Evolutionary conservation across 345 rosid genomes (phyloP), one percentile per base, ranked within the genome.

Genomic region (Pistacia vera): DNA sequence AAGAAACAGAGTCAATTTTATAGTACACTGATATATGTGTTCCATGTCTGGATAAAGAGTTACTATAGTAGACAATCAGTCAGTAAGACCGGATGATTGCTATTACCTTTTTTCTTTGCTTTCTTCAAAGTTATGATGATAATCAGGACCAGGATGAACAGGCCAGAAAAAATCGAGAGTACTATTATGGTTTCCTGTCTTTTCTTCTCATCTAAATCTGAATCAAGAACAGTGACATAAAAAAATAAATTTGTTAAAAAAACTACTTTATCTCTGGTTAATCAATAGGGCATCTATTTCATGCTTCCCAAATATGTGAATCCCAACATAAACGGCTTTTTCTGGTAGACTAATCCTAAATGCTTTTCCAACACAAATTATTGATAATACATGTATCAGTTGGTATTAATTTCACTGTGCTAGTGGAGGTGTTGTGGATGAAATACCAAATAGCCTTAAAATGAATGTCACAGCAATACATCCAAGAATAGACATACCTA

Each of bases 401-500:
- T 12, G 56, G 17, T 52, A 52, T 11, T 12, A 12, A 11, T 11
- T 52, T 52, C 4, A 13, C 13, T 11, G 17, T 52, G 56, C 14
- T 3, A 16, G 17, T 52, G 5, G 8, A 12, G 17, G 17, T 52
- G 17, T 4, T 52, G 56, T 52, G 17, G 56, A 52, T 52, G 56
- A 52, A 52, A 11, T 52, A 13, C 4, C 4, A 1, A 12, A 13
- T 52, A 52, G 4, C 18, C 14, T 11, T 1, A 52, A 52, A 52
- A 14, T 52, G 16, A 52, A 52, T 11, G n/a, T 11, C 17, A 4
- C 13, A 52, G 56, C 17, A 12, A 4, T 8, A n/a, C 8, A 18
- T 46, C 35, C 18, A 35, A 65, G 8, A 65, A n/a, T 20, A 65
- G 3, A 25, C 22, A 25, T 78, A 82, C 86, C 85, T 61, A 75